Base-by-base conservation (phyloP, 163 green algal species). In the Trebouxia gelatinosa region DNA sequence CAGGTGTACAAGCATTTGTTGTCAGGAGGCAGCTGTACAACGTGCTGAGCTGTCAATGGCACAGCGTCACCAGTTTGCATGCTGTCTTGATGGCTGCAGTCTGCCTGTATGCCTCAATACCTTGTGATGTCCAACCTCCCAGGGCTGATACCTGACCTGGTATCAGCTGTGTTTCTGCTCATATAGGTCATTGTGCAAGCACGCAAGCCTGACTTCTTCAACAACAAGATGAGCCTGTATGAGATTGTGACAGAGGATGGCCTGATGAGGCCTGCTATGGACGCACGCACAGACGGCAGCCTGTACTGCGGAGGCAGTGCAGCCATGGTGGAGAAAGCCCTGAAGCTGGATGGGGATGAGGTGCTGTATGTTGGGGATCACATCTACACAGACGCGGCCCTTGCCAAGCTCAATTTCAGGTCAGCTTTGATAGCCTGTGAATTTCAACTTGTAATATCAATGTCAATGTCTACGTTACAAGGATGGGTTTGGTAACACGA, bases 341-440 rank as follows among this genome's bases (percentile, higher is more conserved):
- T 98, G 58, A 88, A 86, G 16, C 78, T 97, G 34, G 80, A 89
- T 26, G 94, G 94, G 19, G 93, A 98, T 54, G 91, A 97, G 61
- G 92, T 98, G 13, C 81, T 98, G 48, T 98, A 98, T 77, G 91
- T 98, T 16, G 94, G 94, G 1, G 92, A 96, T 76, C 89, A 96
- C 85, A 78, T 86, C 5, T 98, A 97, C 88, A 97, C 92, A 1
- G 93, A 97, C 74, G 93, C 93, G 2, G 91, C 87, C 28, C 74
- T 95, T 3, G 90, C 91, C 35, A 98, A 98, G 80, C 86, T 97
- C 75, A 93, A 97, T 81, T 93, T 97, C 84, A 85, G 87, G 87
- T 89, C 48, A 58, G 19, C 23, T 71, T 29, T 35, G 62, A 21
- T 71, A 23, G 31, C 62, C 40, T 31, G 62, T 58, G 16, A 58